Percentiles rank a stretch among this genome's conserved stretches.
Evolutionary conservation across 1,284 basidiomycete species (phyloP).

Genomic region (Gymnopus androsaceus): DNA sequence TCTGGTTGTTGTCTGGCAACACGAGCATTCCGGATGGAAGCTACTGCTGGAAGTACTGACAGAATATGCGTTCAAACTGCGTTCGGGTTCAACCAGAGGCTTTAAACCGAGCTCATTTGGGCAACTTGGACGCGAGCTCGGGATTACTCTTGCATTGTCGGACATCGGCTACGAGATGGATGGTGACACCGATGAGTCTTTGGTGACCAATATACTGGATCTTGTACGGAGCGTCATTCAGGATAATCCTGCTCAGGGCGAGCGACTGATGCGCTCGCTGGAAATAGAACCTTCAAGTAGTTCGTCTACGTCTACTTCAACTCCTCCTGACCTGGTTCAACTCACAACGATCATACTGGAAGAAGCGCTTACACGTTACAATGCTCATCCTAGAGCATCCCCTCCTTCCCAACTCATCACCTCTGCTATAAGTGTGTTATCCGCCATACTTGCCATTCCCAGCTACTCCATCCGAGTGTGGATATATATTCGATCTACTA

Average conservation of each 20-base stretch:
- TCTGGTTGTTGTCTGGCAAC: conserved; percentile 80
- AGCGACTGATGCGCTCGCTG: conserved; percentile 66
- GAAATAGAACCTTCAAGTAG: conserved; percentile 42
- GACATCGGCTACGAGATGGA: conserved; percentile 72
- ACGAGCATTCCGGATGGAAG: conserved; percentile 81
- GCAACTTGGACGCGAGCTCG: conserved; percentile 36
- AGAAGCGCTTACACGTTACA: conserved; percentile 66
- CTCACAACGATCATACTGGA: conserved; percentile 84
- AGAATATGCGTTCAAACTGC: conserved; percentile 65
- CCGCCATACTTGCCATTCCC: conserved; percentile 74
- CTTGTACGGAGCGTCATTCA: conserved; percentile 77
- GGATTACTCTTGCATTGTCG: conserved; percentile 54
- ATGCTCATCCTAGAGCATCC: conserved; percentile 41
- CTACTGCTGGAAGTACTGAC: conserved; percentile 76
- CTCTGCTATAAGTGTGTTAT: conserved; percentile 78
- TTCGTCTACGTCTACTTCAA: background rate
- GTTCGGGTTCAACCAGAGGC: conserved; percentile 39
- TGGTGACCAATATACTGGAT: conserved; percentile 76
- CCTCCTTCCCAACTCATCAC: conserved; percentile 70
- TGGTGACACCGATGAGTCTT: conserved; percentile 53
- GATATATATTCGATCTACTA: conserved; percentile 81
- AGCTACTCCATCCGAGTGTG: conserved; percentile 79
- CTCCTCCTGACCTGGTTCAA: conserved; percentile 71
- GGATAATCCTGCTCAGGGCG: conserved; percentile 64
- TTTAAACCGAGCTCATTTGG: conserved; percentile 56